Base-by-base conservation (phyloP, 1,284 basidiomycete genomes). In the Porogramme epimiltina region DNA sequence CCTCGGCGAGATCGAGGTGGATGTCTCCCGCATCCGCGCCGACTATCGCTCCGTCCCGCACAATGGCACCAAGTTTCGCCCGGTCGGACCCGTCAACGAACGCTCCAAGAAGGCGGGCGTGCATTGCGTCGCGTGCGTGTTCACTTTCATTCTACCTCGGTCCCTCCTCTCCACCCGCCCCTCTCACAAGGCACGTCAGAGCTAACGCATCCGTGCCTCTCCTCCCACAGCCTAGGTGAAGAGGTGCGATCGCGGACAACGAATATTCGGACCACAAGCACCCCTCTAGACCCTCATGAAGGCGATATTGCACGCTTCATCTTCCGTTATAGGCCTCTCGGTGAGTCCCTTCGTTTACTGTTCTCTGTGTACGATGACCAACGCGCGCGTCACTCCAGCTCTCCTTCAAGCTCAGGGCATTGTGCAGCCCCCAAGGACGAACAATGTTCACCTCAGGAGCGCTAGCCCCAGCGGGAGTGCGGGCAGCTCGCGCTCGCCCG, bases 21-120 rank as follows among this genome's bases (percentile, higher is more conserved):
- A 24, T 18, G 42, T 50, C n/a, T 19, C 49, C 24, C 50, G 56
- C 47, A 54, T 45, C 3, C 41, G 28, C 3, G 41, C 42, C 1
- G 34, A 19, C 13, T 46, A 31, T 40, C 39, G 45, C 20, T 44
- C 39, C 20, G 33, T 41, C 19, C 34, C 33, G 28, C 47, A 26
- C 43, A 42, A 49, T 13, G 25, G 33, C 45, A 41, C 28, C 18
- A 20, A 15, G 19, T 55, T 49, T 42, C 36, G 19, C 2, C 48
- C 38, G 23, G 49, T 55, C 2, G 58, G 48, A 15, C 41, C 53
- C 9, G 51, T 64, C 15, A 58, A 64, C 26, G 63, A 64, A 44
- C 56, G 60, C 8, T 60, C 56, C 43, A 64, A 64, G 60, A 64
- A 64, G 42, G 61, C 58, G 3, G 61, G 61, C 2, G 45, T 49